These are phyloP conservation scores for Lyophyllum semitale DNA, from an alignment of 768 basidiomycete genomes.

Conservation along the genomic window DNA sequence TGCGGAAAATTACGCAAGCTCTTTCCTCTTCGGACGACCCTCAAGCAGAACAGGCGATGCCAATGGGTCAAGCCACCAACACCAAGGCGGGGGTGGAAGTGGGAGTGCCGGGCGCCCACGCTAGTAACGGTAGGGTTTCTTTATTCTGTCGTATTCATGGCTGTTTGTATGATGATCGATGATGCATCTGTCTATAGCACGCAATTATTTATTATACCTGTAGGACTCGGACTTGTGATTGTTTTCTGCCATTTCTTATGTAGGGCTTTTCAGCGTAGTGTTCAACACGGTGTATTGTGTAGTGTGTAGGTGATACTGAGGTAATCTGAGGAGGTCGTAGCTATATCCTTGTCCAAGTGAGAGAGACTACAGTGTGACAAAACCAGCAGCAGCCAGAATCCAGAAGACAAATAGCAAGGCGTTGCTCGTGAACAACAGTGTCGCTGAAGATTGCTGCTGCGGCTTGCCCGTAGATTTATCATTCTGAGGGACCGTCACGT, in stretches of 20 bases:
- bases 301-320: neutral
- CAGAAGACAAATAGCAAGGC: neutral
- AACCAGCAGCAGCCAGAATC: neutral
- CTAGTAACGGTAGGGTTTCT: neutral
- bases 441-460: neutral
- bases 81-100: conserved; percentile 10
- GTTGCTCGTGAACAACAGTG: neutral
- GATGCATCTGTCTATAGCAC: conserved; percentile 3
- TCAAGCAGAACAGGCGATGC: conserved; percentile 23
- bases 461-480: neutral
- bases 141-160: neutral
- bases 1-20: conserved; percentile 70
- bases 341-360: neutral
- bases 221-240: neutral
- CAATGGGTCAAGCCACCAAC: conserved; percentile 9
- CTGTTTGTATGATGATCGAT: neutral
- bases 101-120: conserved; percentile 10
- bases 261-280: neutral
- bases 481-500: neutral
- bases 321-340: neutral
- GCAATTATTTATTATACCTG: conserved; percentile 4
- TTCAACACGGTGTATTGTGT: neutral
- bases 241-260: neutral
- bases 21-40: conserved; percentile 63
- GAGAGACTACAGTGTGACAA: neutral